Percentiles rank a stretch among this genome's conserved stretches.
Conservation (phyloP, 352 stramenopile genomes). For the Elongisporangium prolatum region DNA sequence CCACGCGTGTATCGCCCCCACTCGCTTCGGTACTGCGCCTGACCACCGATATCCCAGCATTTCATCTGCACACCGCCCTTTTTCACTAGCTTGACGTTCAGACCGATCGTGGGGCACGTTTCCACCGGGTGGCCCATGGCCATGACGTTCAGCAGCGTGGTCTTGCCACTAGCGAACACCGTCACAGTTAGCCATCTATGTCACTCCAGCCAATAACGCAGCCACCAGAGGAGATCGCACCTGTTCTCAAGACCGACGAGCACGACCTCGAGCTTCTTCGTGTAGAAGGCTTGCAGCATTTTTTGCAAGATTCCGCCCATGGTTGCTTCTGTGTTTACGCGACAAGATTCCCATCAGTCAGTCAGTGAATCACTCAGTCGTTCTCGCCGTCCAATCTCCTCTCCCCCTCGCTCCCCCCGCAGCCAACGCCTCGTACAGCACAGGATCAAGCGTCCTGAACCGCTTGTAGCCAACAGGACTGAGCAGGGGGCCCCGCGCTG, state of each 20-base stretch:
- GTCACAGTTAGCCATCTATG: constrained; percentile 2
- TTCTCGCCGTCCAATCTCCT: too few species aligned
- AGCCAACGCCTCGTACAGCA: too few species aligned
- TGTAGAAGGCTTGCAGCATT: constrained; percentile 96
- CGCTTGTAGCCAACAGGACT: too few species aligned
- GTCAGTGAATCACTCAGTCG: too few species aligned
- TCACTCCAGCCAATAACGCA: background rate
- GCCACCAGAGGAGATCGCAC: constrained; percentile 33
- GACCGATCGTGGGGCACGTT: constrained; percentile 95
- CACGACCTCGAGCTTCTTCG: constrained; percentile 96
- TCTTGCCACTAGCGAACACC: constrained; percentile 88
- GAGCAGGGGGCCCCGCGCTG: too few species aligned
- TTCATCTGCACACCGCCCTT: constrained; percentile 97
- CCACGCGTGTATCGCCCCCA: constrained; percentile 94
- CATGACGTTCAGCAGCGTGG: constrained; percentile 95
- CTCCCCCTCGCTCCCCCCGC: too few species aligned
- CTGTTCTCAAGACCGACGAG: constrained; percentile 97
- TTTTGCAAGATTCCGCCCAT: constrained; percentile 94
- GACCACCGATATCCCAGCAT: constrained; percentile 98
- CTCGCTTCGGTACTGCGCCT: constrained; percentile 95
- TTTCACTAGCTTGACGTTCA: constrained; percentile 97
- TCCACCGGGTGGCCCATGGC: constrained; percentile 94
- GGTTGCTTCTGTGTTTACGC: constrained; percentile 5
- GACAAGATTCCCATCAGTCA: background rate
- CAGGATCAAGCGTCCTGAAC: too few species aligned